Evolutionary conservation across 2,329 filamentous ascomycete species (phyloP).

Genomic region (Mycosphaerella sp.): DNA sequence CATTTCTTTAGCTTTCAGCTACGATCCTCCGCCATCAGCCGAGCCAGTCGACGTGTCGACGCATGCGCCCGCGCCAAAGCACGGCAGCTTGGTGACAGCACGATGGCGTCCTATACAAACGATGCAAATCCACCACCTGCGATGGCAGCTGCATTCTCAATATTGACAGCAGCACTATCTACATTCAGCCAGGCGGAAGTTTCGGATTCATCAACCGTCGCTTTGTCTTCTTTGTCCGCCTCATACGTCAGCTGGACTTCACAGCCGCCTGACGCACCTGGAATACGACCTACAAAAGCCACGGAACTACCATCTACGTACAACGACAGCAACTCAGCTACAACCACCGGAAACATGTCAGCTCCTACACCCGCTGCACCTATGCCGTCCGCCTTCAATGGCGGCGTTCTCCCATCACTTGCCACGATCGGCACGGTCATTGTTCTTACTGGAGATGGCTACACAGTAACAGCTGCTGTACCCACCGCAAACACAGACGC

Average conservation of each 20-base stretch:
- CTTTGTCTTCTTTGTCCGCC: slow-evolving; percentile 7
- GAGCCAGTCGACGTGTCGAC: slow-evolving; percentile 6
- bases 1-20: slow-evolving; percentile 2
- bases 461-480: slow-evolving; percentile 7
- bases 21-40: slow-evolving; percentile 3
- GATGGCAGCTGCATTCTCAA: slow-evolving; percentile 9
- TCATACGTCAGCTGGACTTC: slow-evolving; percentile 4
- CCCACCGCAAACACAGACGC: slow-evolving; percentile 5
- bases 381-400: slow-evolving; percentile 3
- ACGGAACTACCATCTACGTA: not conserved
- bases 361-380: slow-evolving; percentile 2
- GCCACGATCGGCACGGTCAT: slow-evolving; percentile 5
- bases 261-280: not conserved
- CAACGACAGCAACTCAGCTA: not conserved
- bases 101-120: slow-evolving; percentile 7
- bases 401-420: slow-evolving; percentile 4
- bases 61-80: slow-evolving; percentile 6
- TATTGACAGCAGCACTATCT: slow-evolving; percentile 11
- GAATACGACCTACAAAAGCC: not conserved
- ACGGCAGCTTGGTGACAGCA: not conserved
- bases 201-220: not conserved
- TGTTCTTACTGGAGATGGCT: slow-evolving; percentile 6
- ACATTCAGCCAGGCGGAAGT: slow-evolving; percentile 1
- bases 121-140: not conserved
- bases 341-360: not conserved